Percentiles rank a stretch among this genome's conserved stretches.
phyloP scores from a whole-genome alignment of 176 grass and related monocot species.

The Oropetium thomaeum region DNA sequence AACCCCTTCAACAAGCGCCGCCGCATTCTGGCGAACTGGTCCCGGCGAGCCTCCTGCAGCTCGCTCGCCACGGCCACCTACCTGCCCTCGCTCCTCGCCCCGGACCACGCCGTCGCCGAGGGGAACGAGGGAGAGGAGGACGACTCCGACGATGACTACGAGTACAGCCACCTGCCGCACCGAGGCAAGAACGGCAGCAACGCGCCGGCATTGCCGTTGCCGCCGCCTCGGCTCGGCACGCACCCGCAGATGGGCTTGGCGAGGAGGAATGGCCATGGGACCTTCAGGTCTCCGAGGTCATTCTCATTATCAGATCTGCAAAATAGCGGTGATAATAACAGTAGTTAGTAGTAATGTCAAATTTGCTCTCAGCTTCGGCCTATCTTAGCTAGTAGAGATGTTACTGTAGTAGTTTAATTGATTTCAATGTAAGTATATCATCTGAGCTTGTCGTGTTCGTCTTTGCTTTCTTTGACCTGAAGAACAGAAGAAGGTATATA shows the following conservation, averaged over 20 bases:
- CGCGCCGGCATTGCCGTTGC: slow-evolving; percentile 52
- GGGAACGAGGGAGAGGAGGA: slow-evolving; percentile 54
- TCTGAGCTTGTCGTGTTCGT: slow-evolving; percentile 33
- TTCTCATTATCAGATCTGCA: slow-evolving; percentile 73
- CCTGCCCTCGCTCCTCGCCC: slow-evolving; percentile 45
- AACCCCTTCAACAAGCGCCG: slow-evolving; percentile 92
- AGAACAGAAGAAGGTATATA: not conserved
- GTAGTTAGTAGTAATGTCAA: slow-evolving; percentile 22
- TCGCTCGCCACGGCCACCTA: slow-evolving; percentile 50
- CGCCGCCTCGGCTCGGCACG: slow-evolving; percentile 11
- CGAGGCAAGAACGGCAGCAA: slow-evolving; percentile 39
- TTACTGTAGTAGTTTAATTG: slow-evolving; percentile 17
- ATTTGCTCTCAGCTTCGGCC: slow-evolving; percentile 18
- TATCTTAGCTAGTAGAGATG: slow-evolving; percentile 24
- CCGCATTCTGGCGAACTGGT: slow-evolving; percentile 57
- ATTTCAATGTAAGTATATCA: slow-evolving; percentile 25
- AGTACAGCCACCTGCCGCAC: not conserved
- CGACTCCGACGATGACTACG: slow-evolving; percentile 11
- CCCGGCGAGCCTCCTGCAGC: slow-evolving; percentile 63
- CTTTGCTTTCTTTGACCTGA: slow-evolving; percentile 23
- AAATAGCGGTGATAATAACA: not conserved
- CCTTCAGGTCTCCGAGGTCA: slow-evolving; percentile 54
- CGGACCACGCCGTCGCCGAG: slow-evolving; percentile 47
- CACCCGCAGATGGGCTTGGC: slow-evolving; percentile 5
- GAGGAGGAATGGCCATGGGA: slow-evolving; percentile 22